Percentiles rank a stretch among this genome's conserved stretches.
These are phyloP conservation scores for Boletellus sp. DNA, from an alignment of 768 basidiomycete genomes.

Conservation along the genomic window DNA sequence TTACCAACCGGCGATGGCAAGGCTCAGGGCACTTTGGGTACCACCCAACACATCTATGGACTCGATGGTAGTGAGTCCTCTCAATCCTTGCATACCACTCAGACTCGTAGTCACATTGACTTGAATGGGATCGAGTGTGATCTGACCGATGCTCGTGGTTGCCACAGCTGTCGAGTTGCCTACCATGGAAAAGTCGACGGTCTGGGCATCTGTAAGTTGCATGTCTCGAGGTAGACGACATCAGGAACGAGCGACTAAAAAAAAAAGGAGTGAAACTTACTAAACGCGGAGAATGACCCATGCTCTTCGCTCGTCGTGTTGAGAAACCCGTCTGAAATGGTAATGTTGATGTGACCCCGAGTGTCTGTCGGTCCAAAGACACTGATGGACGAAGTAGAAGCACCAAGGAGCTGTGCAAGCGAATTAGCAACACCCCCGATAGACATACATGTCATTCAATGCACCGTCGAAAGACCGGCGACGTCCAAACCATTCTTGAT, in stretches of 20 bases:
- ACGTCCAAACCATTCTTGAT: constrained; percentile 48
- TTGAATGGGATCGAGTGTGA: constrained; percentile 67
- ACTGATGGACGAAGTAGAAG: constrained; percentile 56
- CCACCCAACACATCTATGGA: constrained; percentile 67
- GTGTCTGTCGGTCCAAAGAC: constrained; percentile 54
- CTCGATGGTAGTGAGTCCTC: constrained; percentile 51
- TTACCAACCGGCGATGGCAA: constrained; percentile 53
- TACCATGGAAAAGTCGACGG: constrained; percentile 52
- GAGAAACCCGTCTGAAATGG: constrained; percentile 52
- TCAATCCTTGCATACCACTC: constrained; percentile 57
- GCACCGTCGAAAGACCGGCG: constrained; percentile 58
- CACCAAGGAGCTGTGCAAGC: constrained; percentile 49
- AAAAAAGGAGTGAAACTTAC: constrained; percentile 34
- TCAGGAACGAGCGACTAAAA: not conserved
- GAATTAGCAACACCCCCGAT: not conserved
- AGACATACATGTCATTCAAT: not conserved
- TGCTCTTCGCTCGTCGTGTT: constrained; percentile 46
- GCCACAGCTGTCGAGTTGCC: constrained; percentile 60
- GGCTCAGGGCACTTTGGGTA: constrained; percentile 51
- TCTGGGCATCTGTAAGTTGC: constrained; percentile 48
- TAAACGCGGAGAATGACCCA: constrained; percentile 53
- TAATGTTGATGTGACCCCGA: constrained; percentile 60
- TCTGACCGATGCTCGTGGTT: constrained; percentile 57
- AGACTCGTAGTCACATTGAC: constrained; percentile 65
- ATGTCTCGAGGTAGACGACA: constrained; percentile 38